phyloP scores from a whole-genome alignment of 345 rosid genomes.

The Pugionium dolabratum region DNA sequence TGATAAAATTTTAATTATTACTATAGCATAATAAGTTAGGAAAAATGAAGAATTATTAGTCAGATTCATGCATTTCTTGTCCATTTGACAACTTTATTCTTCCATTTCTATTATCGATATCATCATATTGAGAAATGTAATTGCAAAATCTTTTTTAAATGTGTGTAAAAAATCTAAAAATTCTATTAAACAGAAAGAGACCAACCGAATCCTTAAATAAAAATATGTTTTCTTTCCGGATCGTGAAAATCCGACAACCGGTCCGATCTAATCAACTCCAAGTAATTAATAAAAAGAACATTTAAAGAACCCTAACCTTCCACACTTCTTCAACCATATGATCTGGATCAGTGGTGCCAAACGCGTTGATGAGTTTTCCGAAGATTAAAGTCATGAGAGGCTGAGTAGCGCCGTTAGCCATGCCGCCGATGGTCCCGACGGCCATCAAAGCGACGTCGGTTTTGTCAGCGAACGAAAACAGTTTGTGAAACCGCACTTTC shows the following conservation, averaged over 20 bases:
- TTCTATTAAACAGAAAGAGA: too few relatives aligned
- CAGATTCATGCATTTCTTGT: too few relatives aligned
- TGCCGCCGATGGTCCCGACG: constrained; percentile 71
- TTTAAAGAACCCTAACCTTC: constrained; percentile 47
- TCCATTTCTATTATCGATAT: too few relatives aligned
- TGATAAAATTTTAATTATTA: too few relatives aligned
- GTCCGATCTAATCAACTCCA: not conserved
- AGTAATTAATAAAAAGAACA: not conserved
- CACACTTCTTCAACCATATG: constrained; percentile 49
- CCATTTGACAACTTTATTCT: too few relatives aligned
- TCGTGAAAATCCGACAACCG: not conserved
- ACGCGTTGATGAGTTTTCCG: constrained; percentile 62
- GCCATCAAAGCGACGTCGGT: constrained; percentile 61
- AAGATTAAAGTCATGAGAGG: constrained; percentile 81
- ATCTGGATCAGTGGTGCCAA: constrained; percentile 47
- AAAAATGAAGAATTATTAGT: too few relatives aligned
- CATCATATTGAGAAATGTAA: too few relatives aligned
- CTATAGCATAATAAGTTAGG: too few relatives aligned
- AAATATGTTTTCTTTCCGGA: too few relatives aligned
- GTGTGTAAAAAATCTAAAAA: not conserved
- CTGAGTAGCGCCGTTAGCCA: constrained; percentile 64
- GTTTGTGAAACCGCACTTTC: constrained; percentile 68
- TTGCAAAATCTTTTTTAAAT: not conserved
- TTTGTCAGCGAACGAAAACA: constrained; percentile 74
- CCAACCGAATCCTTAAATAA: too few relatives aligned